Evolutionary conservation across 129 eudicot genomes (phyloP).

Genomic region (Escallonia rubra): DNA sequence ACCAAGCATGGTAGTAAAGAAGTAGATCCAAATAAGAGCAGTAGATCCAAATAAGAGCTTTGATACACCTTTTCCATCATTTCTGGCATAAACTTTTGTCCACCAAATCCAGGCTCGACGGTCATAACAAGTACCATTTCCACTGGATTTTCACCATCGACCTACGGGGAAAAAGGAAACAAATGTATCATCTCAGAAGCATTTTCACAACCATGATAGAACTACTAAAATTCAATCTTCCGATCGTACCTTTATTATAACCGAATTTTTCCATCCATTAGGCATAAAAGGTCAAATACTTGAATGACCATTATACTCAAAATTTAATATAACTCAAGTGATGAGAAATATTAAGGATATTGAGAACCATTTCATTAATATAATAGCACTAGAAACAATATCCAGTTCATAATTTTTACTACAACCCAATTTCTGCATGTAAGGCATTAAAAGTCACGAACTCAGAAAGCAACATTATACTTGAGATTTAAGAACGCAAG

Average conservation of each 20-base stretch:
- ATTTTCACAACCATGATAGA: too few relatives aligned
- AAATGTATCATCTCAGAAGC: background rate
- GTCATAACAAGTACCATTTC: conserved; percentile 99
- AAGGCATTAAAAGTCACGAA: too few relatives aligned
- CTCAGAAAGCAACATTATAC: too few relatives aligned
- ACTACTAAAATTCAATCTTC: too few relatives aligned
- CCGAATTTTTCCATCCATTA: background rate
- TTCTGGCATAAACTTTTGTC: conserved; percentile 94
- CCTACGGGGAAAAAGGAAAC: conserved; percentile 21
- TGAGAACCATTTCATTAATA: too few relatives aligned
- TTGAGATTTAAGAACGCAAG: background rate
- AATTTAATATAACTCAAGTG: too few relatives aligned
- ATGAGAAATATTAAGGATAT: too few relatives aligned
- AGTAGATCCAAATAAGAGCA: background rate
- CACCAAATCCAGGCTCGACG: conserved; percentile 96
- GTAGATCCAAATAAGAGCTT: background rate
- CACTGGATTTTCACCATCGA: conserved; percentile 71
- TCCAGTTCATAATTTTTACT: too few relatives aligned
- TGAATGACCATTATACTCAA: too few relatives aligned
- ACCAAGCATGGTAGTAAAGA: background rate
- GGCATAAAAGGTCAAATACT: background rate
- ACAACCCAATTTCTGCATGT: too few relatives aligned
- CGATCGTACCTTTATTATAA: too few relatives aligned
- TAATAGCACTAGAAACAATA: too few relatives aligned
- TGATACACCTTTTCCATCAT: conserved; percentile 83